Evolutionary conservation across 2,329 filamentous ascomycete species (phyloP), one percentile per base, ranked within the genome.

Genomic region (Cordyceps tenuipes): DNA sequence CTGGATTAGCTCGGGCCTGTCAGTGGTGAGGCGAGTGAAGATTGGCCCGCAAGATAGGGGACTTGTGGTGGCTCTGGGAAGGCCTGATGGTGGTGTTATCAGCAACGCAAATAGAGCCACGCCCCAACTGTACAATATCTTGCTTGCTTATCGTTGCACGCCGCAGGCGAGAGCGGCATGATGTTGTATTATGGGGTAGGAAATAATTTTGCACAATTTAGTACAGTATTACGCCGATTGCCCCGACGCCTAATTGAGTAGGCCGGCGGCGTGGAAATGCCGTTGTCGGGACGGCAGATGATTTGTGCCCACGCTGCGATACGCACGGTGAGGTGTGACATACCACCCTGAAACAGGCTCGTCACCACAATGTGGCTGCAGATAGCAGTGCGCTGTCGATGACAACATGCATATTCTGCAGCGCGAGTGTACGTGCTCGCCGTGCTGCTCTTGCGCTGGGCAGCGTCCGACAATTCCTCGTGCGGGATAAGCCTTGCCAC

Each of bases 1-100:
- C 5, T 39, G 47, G 29, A 49, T 31, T 31, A 17, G 36, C 55
- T 31, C 10, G 43, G n/a, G 44, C 49, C 34, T 41, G 46, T 31
- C 31, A 57, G 47, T 21, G 54, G 46, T 57, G 54, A 57, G 31
- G 54, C 29, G 44, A 49, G 44, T 39, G 13, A 49, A 48, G 29
- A 49, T 48, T 36, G 17, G n/a, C 2, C 17, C 12, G n/a, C 6
- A 39, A 21, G 55, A 50, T 57, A 57, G 46, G 44, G 6, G 41
- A 29, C n/a, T 3, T n/a, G n/a, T n/a, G n/a, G n/a, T n/a, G n/a
- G n/a, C n/a, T n/a, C n/a, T n/a, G n/a, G n/a, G n/a, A n/a, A 46
- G 17, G 47, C 31, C 44, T 59, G 56, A 47, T 44, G 56, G 43
- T 59, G 56, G 56, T 51, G 56, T 51, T 59, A 59, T 59, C 56